Evolutionary conservation across 331 rosid species (phyloP).

Genomic region (Ulmus americana): DNA sequence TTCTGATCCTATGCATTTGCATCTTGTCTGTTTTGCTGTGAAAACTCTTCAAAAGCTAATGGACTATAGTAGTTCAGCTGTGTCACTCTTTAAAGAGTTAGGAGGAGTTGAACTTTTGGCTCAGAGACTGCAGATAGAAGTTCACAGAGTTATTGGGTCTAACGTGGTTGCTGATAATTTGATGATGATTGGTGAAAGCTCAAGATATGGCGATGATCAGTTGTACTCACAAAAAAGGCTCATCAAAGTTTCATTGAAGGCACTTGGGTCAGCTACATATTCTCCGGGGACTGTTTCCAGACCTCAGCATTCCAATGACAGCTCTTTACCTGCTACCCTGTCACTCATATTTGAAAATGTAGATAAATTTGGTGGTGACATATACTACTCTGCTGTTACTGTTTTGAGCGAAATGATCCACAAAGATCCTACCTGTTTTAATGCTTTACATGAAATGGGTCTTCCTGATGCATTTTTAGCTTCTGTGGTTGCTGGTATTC

Average conservation of each 20-base stretch:
- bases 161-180: conserved; percentile 38
- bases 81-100: conserved; percentile 85
- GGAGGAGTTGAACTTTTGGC: conserved; percentile 94
- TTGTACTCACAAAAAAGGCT: conserved; percentile 78
- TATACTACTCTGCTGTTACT: conserved; percentile 94
- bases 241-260: conserved; percentile 85
- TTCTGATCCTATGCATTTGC: conserved; percentile 79
- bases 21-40: conserved; percentile 90
- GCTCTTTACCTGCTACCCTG: conserved; percentile 69
- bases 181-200: conserved; percentile 69
- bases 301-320: conserved; percentile 62
- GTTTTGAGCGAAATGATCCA: conserved; percentile 98
- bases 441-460: conserved; percentile 86
- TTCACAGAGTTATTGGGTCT: conserved; percentile 70
- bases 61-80: conserved; percentile 97
- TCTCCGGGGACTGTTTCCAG: conserved; percentile 67
- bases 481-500: conserved; percentile 73
- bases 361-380: conserved; percentile 91
- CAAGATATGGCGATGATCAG: conserved; percentile 56
- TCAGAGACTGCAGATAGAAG: conserved; percentile 82
- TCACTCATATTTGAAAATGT: conserved; percentile 59
- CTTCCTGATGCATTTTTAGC: conserved; percentile 90
- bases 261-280: conserved; percentile 95
- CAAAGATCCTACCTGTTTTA: conserved; percentile 88
- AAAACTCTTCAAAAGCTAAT: conserved; percentile 97